These are phyloP conservation scores for Clonostachys rosea DNA, from an alignment of 2,329 filamentous ascomycete species.

Conservation along the genomic window DNA sequence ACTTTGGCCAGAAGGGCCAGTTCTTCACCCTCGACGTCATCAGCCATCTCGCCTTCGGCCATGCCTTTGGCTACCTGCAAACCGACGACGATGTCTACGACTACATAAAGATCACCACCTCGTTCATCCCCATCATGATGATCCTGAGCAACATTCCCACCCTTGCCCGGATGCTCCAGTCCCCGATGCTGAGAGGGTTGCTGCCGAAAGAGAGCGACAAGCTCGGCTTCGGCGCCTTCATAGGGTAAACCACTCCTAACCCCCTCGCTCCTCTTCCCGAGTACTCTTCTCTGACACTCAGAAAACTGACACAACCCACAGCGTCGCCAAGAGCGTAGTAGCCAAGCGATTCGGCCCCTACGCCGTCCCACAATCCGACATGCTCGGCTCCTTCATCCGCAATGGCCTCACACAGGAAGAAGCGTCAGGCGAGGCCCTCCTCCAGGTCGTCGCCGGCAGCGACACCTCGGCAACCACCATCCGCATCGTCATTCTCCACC, in stretches of 20 bases:
- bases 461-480: constrained; percentile 45
- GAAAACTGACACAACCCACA: neutral
- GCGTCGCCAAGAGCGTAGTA: constrained; percentile 5
- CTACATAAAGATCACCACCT: constrained; percentile 38
- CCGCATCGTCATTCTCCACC: constrained; percentile 44
- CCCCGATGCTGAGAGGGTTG: constrained; percentile 30
- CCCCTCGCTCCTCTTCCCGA: neutral
- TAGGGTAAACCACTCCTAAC: constrained; percentile 12
- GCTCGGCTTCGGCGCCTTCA: constrained; percentile 30
- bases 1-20: constrained; percentile 45
- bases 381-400: constrained; percentile 34
- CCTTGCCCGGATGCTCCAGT: constrained; percentile 33
- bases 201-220: constrained; percentile 33
- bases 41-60: constrained; percentile 44
- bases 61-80: constrained; percentile 42
- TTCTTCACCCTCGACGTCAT: constrained; percentile 55
- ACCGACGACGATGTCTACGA: constrained; percentile 40
- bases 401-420: constrained; percentile 23
- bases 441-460: constrained; percentile 26
- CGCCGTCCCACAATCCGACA: constrained; percentile 20
- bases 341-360: constrained; percentile 13
- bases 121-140: constrained; percentile 35
- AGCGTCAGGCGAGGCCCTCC: constrained; percentile 21
- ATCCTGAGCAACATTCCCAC: constrained; percentile 34
- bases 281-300: neutral